Evolutionary conservation across 2,329 filamentous ascomycete species (phyloP), one percentile per base, ranked within the genome.

Genomic region (Claviceps paspali): DNA sequence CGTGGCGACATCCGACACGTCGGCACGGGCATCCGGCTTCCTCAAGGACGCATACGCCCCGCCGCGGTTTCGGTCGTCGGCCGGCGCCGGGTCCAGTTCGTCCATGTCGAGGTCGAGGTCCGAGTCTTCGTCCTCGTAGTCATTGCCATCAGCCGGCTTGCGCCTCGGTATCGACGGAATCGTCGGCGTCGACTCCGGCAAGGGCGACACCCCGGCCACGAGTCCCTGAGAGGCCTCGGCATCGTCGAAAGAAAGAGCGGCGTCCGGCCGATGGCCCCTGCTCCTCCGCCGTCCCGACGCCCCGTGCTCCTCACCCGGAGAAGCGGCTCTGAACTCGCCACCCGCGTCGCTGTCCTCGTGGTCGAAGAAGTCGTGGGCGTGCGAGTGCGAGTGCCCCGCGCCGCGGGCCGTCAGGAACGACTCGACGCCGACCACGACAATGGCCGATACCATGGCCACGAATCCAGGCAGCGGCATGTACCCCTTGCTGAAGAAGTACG

Each of bases 401-500:
- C 75, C 75, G 38, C 73, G 61, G 2, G 79, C 81, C 0, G 85
- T 86, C 47, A 96, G 78, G 54, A 86, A 85, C 61, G 91, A 93
- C 57, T 96, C 88, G 36, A 95, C 70, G 2, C 76, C 73, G 6
- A 93, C 83, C 3, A 95, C 86, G 4, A 82, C 63, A 41, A 93
- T 67, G n/a, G 84, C 82, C 9, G 82, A 77, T 8, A 77, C 57
- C 82, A 93, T 88, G 39, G 83, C 81, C 33, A 93, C 73, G 33
- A 91, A 67, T 2, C 86, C 85, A 0, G 84, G 76, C 54, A 92
- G 78, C 5, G 83, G 82, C 33, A 68, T 73, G 54, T 91, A 93
- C n/a, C 73, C 71, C 44, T 79, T 52, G 53, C 73, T 88, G 71
- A 87, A 93, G 52, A 86, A 80, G 40, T 70, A 64, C 7, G 85